Conservation (phyloP, 2,329 filamentous ascomycete species). For the Colletotrichum sp. region DNA sequence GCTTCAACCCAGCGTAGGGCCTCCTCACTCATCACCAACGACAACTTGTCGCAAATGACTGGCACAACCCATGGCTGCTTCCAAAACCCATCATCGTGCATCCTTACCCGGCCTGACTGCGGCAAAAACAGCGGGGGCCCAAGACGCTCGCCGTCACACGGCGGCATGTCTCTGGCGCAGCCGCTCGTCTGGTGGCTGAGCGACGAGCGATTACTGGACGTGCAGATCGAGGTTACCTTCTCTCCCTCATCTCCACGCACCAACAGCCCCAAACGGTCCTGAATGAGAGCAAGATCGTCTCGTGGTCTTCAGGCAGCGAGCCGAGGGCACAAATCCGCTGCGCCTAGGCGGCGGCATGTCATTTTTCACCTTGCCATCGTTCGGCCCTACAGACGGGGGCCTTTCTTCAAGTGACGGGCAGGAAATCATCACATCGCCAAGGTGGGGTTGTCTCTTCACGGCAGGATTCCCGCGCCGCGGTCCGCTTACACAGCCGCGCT, state of each 20-base stretch:
- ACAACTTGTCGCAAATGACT: not conserved
- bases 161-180: not conserved
- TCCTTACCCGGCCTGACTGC: not conserved
- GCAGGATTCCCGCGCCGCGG: not conserved
- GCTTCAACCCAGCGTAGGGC: not conserved
- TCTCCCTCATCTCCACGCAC: not conserved
- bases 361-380: not conserved
- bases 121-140: not conserved
- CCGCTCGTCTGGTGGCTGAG: constrained; percentile 7
- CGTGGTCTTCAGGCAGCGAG: not conserved
- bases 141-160: not conserved
- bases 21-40: not conserved
- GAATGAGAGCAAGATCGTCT: not conserved
- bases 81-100: not conserved
- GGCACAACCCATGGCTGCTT: not conserved
- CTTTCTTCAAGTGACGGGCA: not conserved
- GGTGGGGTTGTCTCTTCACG: not conserved
- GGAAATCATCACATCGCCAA: not conserved
- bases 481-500: not conserved
- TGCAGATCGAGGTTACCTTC: not conserved
- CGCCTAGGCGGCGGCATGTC: not conserved
- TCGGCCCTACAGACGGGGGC: not conserved
- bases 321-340: not conserved
- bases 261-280: not conserved
- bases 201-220: not conserved